Evolutionary conservation across 176 grass and related monocot species (phyloP).

Genomic region (Raddia guianensis): DNA sequence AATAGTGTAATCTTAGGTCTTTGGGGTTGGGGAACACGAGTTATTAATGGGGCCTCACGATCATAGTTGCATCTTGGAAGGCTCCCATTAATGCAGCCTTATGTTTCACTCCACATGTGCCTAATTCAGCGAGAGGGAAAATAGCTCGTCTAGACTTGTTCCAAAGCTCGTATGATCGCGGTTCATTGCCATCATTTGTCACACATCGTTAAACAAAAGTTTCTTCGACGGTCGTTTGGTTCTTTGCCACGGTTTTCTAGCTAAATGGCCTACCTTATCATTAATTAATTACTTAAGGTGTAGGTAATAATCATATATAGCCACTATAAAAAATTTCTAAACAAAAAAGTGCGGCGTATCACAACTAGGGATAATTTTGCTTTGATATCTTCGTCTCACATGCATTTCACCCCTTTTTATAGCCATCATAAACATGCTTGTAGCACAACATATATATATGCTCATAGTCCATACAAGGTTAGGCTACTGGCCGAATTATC

Average conservation of each 20-base stretch:
- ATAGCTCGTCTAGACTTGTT: slow-evolving; percentile 12
- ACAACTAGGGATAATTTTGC: no score
- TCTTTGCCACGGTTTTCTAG: no score
- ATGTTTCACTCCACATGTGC: slow-evolving; percentile 34
- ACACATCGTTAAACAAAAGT: no score
- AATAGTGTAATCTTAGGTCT: neutral
- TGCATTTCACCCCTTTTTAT: neutral
- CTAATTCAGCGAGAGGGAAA: neutral
- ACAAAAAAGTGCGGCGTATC: no score
- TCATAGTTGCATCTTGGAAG: slow-evolving; percentile 37
- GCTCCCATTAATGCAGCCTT: slow-evolving; percentile 28
- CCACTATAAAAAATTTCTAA: no score
- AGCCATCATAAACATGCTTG: neutral
- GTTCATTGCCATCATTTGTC: no score
- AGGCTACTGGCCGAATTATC: neutral
- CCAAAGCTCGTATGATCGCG: neutral
- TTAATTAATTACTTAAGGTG: no score
- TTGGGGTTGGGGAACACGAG: neutral
- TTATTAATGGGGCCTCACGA: slow-evolving; percentile 37
- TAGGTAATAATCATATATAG: no score
- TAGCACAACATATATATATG: neutral
- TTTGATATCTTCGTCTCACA: neutral
- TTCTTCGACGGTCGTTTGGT: no score
- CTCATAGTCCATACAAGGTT: slow-evolving; percentile 22
- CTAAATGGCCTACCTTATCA: no score